phyloP scores from a whole-genome alignment of 208 protist species.

The Acanthamoeba castellanii region DNA sequence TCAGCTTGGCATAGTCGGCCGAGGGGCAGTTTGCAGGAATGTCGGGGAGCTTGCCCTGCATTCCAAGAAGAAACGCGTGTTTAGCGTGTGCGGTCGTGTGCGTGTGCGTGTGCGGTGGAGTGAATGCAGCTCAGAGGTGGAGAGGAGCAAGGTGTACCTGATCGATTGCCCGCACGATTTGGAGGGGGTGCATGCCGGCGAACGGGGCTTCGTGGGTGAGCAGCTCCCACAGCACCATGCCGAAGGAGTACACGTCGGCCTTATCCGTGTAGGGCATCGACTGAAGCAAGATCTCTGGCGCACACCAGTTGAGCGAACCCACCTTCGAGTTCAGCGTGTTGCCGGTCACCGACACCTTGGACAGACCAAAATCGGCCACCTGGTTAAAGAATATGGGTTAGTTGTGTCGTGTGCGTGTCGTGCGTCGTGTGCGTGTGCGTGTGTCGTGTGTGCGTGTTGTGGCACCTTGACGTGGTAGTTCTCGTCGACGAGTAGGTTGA shows the following conservation, averaged over 20 bases:
- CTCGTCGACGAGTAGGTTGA: conserved; percentile 62
- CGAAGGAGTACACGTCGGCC: conserved; percentile 88
- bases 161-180: conserved; percentile 69
- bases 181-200: conserved; percentile 58
- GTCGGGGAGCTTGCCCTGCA: conserved; percentile 50
- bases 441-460: too few relatives aligned
- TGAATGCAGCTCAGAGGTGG: not conserved
- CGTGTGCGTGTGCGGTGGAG: not conserved
- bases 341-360: conserved; percentile 62
- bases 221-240: conserved; percentile 86
- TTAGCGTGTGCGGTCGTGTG: not conserved
- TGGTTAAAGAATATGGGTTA: not conserved
- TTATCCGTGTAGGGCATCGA: conserved; percentile 77
- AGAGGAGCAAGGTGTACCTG: not conserved
- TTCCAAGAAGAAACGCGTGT: not conserved
- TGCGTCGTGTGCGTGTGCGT: not conserved
- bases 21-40: conserved; percentile 39
- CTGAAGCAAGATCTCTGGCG: conserved; percentile 69
- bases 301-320: conserved; percentile 71
- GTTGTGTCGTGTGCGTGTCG: too few relatives aligned
- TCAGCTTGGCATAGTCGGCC: conserved; percentile 68
- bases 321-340: conserved; percentile 72
- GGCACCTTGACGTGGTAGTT: conserved; percentile 53
- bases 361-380: conserved; percentile 72
- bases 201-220: conserved; percentile 78